Evolutionary conservation across 164 flowering plant genomes (phyloP).

Genomic region (Berberis thunbergii): DNA sequence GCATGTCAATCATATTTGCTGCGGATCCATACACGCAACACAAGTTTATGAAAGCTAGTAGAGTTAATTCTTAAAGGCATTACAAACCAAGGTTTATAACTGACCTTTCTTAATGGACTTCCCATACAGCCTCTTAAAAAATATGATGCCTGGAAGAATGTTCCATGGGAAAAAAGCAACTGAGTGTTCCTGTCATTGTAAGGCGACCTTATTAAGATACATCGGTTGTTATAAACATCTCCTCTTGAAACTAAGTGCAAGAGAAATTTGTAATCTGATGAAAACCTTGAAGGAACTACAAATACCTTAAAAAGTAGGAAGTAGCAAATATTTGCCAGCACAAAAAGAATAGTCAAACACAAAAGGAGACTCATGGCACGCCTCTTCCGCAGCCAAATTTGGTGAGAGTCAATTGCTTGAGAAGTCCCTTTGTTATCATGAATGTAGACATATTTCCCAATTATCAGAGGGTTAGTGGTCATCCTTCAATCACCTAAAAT

Average conservation of each 20-base stretch:
- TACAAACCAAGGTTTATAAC: conserved; percentile 3
- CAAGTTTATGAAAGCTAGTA: neutral
- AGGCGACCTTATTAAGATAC: neutral
- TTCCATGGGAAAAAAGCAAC: conserved; percentile 23
- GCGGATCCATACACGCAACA: too few species aligned
- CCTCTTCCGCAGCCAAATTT: conserved; percentile 29
- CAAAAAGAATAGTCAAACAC: conserved; percentile 15
- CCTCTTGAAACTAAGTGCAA: too few species aligned
- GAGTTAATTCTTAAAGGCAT: neutral
- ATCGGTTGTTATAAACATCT: too few species aligned
- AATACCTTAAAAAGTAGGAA: conserved; percentile 29
- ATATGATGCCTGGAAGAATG: conserved; percentile 20
- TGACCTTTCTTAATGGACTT: conserved; percentile 57
- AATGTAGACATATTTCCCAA: conserved; percentile 28
- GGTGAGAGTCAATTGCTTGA: conserved; percentile 41
- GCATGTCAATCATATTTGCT: too few species aligned
- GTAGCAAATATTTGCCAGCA: conserved; percentile 18
- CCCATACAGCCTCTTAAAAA: conserved; percentile 22
- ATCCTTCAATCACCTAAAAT: conserved; percentile 10
- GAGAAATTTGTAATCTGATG: neutral
- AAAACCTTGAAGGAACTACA: neutral
- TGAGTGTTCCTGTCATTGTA: conserved; percentile 25
- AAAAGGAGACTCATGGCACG: conserved; percentile 13
- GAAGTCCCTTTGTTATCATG: conserved; percentile 21
- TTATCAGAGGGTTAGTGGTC: conserved; percentile 11